These are phyloP conservation scores for Neoboletus subvelutipes DNA, from an alignment of 768 basidiomycete species.

Conservation along the genomic window DNA sequence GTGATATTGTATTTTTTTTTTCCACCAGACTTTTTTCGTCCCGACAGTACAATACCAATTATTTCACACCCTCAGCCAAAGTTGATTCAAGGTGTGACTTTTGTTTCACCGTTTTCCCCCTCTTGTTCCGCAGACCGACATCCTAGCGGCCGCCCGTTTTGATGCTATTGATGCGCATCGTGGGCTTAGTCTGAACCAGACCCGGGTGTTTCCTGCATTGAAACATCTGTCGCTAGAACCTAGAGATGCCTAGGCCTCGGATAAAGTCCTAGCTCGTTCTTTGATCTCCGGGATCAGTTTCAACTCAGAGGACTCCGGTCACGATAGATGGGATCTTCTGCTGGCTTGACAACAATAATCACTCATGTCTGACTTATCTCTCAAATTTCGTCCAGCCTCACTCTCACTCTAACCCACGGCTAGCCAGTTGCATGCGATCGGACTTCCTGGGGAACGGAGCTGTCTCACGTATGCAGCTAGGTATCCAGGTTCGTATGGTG, in stretches of 20 bases:
- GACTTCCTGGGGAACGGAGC: background rate
- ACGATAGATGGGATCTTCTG: background rate
- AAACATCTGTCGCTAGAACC: background rate
- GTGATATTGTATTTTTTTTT: background rate
- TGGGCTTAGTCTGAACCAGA: background rate
- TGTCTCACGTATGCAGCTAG: background rate
- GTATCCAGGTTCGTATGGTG: constrained; percentile 1
- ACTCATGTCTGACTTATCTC: background rate
- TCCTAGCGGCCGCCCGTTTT: background rate
- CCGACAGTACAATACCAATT: background rate
- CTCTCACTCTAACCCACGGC: constrained; percentile 14
- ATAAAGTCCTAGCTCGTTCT: background rate
- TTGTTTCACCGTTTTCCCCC: background rate
- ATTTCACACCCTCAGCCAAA: background rate
- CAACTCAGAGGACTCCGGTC: background rate
- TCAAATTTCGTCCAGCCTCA: background rate
- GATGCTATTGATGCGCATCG: background rate
- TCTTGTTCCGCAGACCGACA: background rate
- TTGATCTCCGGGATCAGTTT: background rate
- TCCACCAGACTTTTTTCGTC: background rate
- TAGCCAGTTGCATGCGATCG: background rate
- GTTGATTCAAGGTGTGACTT: background rate
- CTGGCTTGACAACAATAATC: background rate
- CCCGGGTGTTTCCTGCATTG: background rate
- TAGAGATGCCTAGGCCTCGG: background rate